phyloP scores from a whole-genome alignment of 495 filamentous ascomycete genomes.

The Parachaetomium inaequale region DNA sequence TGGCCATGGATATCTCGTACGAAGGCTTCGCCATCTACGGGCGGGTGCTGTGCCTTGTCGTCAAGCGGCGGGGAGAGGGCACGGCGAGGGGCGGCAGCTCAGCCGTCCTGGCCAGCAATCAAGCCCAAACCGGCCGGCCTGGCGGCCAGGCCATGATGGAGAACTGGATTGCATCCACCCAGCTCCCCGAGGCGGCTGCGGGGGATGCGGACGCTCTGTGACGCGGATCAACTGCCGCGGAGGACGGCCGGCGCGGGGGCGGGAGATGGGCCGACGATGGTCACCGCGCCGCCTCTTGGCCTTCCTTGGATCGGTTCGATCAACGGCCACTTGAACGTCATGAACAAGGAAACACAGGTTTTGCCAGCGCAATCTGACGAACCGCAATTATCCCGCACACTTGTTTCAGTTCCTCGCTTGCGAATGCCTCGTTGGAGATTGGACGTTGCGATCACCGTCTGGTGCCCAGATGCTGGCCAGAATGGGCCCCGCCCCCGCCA shows the following conservation, averaged over 20 bases:
- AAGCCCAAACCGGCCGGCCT: slow-evolving; percentile 31
- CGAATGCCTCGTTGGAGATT: slow-evolving; percentile 3
- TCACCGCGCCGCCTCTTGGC: background rate
- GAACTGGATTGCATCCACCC: slow-evolving; percentile 81
- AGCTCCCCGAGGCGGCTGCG: slow-evolving; percentile 48
- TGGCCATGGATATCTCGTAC: slow-evolving; percentile 77
- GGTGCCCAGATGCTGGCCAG: background rate
- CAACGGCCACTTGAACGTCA: slow-evolving; percentile 11
- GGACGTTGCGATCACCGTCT: slow-evolving; percentile 4
- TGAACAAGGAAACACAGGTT: background rate
- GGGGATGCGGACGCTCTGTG: slow-evolving; percentile 27
- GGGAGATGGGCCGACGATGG: background rate
- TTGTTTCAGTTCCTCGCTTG: slow-evolving; percentile 16
- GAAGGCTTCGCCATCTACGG: slow-evolving; percentile 95
- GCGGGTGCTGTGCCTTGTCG: slow-evolving; percentile 82
- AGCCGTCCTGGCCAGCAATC: slow-evolving; percentile 28
- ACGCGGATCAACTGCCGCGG: slow-evolving; percentile 3
- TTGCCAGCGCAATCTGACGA: background rate
- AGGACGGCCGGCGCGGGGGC: background rate
- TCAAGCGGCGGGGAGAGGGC: slow-evolving; percentile 55
- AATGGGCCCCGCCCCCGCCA: background rate
- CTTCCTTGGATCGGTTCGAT: background rate
- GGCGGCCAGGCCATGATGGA: slow-evolving; percentile 80
- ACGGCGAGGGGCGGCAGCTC: slow-evolving; percentile 29
- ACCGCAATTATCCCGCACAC: slow-evolving; percentile 9